These are phyloP conservation scores for Sporothrix schenckii DNA, from an alignment of 2,329 filamentous ascomycete genomes.

Conservation along the genomic window DNA sequence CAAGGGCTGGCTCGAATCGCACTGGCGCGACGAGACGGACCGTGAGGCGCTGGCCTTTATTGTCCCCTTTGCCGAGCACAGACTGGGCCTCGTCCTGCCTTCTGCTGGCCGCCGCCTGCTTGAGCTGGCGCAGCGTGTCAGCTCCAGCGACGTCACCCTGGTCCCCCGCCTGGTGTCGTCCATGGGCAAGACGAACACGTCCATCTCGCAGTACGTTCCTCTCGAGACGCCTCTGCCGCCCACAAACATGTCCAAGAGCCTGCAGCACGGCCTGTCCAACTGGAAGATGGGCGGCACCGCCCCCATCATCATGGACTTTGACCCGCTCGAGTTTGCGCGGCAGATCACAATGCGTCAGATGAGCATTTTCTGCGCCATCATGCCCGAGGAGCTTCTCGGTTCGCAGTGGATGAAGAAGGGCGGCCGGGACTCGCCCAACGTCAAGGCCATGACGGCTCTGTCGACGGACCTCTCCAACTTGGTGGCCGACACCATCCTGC, in stretches of 20 bases:
- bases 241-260: constrained; percentile 72
- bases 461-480: constrained; percentile 92
- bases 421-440: constrained; percentile 78
- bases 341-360: constrained; percentile 94
- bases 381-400: constrained; percentile 86
- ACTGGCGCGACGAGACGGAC: constrained; percentile 87
- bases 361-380: constrained; percentile 84
- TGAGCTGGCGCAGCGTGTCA: constrained; percentile 79
- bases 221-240: constrained; percentile 72
- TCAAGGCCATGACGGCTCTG: constrained; percentile 89
- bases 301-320: constrained; percentile 84
- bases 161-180: constrained; percentile 83
- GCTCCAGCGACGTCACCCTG: constrained; percentile 68
- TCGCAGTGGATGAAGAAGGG: constrained; percentile 93
- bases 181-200: constrained; percentile 83
- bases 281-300: constrained; percentile 70
- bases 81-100: constrained; percentile 69
- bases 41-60: constrained; percentile 75
- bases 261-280: constrained; percentile 69
- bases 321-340: constrained; percentile 84
- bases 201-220: constrained; percentile 69
- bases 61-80: constrained; percentile 74
- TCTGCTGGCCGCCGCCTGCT: constrained; percentile 77
- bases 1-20: constrained; percentile 95
- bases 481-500: constrained; percentile 89